Percentiles rank a stretch among this genome's conserved stretches.
Conservation (phyloP, 495 filamentous ascomycete species). For the Penicillium tannophilum region DNA sequence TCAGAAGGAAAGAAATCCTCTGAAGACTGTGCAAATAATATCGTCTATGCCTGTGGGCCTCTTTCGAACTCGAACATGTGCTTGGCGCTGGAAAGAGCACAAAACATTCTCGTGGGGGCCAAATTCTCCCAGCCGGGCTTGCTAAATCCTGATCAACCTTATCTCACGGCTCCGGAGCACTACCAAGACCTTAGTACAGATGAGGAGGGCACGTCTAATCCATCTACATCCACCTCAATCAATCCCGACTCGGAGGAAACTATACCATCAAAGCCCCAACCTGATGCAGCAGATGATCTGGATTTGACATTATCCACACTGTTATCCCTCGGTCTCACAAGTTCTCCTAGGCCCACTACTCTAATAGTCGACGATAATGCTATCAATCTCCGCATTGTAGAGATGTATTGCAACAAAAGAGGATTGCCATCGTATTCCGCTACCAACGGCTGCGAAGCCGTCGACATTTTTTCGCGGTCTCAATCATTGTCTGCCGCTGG, state of each 20-base stretch:
- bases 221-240: not conserved
- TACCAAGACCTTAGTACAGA: not conserved
- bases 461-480: conserved; percentile 11
- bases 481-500: not conserved
- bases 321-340: too few relatives aligned
- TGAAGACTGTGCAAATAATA: conserved; percentile 4
- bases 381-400: conserved; percentile 20
- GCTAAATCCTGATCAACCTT: not conserved
- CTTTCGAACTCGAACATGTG: not conserved
- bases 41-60: not conserved
- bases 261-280: not conserved
- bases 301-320: not conserved
- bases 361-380: conserved; percentile 23
- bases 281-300: not conserved
- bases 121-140: not conserved
- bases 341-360: conserved; percentile 2
- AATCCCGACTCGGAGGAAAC: not conserved
- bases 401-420: conserved; percentile 19
- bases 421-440: conserved; percentile 15
- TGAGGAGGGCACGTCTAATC: not conserved
- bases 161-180: not conserved
- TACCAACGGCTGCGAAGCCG: conserved; percentile 12
- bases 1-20: not conserved
- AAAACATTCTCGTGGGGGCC: not conserved
- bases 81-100: not conserved